These are phyloP conservation scores for Auxenochlorella pyrenoidosa DNA, from an alignment of 139 green algal species.

Conservation along the genomic window DNA sequence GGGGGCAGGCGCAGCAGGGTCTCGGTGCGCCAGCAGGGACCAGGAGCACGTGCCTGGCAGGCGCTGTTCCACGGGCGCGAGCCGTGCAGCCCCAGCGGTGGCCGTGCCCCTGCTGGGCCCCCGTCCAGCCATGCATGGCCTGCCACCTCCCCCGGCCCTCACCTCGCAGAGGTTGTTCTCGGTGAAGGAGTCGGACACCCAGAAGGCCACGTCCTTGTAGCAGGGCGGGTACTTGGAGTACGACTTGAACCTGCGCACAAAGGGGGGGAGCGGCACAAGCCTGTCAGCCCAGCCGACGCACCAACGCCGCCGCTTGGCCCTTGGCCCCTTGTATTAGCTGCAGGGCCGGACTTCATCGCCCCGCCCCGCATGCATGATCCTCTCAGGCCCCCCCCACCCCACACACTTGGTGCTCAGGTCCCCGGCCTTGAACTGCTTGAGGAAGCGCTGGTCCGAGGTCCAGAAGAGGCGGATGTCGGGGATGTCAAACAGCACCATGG, in stretches of 20 bases:
- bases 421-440: constrained; percentile 88
- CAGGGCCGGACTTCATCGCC: too few species aligned
- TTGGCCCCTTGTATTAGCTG: background rate
- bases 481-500: constrained; percentile 99
- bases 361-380: too few species aligned
- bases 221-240: constrained; percentile 97
- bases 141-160: background rate
- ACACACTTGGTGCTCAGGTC: constrained; percentile 48
- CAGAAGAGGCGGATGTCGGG: constrained; percentile 99
- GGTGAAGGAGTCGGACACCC: constrained; percentile 89
- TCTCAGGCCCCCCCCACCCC: background rate
- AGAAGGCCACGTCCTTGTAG: constrained; percentile 99
- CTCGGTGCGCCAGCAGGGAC: background rate
- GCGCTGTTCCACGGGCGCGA: background rate
- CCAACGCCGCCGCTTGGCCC: too few species aligned
- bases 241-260: constrained; percentile 86
- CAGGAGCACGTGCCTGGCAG: too few species aligned
- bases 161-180: constrained; percentile 99
- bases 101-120: background rate
- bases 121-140: background rate
- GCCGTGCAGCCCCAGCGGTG: background rate
- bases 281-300: background rate
- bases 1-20: background rate
- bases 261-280: too few species aligned
- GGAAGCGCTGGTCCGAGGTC: constrained; percentile 91